Percentiles rank a stretch among this genome's conserved stretches.
Conservation (phyloP, 306 rosid genomes). For the Fragaria ananassa region DNA sequence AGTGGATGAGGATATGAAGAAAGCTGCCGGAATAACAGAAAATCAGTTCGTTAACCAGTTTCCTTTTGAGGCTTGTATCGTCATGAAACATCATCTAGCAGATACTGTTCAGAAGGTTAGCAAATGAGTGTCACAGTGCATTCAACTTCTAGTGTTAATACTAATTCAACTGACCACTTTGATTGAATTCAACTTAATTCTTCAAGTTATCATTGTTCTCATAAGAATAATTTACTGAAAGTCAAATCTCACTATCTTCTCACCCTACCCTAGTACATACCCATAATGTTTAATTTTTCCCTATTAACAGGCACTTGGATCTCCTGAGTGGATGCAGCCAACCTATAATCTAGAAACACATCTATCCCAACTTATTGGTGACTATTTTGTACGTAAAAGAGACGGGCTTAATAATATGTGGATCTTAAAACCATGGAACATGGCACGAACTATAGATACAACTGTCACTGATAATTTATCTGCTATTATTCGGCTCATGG, state of each 20-base stretch:
- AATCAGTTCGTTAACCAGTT: constrained; percentile 80
- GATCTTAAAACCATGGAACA: constrained; percentile 98
- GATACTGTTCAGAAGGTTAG: constrained; percentile 85
- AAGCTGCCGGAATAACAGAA: constrained; percentile 72
- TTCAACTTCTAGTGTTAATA: not conserved
- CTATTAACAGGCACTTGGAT: constrained; percentile 66
- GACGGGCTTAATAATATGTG: constrained; percentile 71
- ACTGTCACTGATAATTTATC: constrained; percentile 75
- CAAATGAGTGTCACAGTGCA: constrained; percentile 18
- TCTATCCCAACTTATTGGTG: constrained; percentile 82
- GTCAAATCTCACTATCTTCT: not conserved
- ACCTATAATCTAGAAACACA: constrained; percentile 89
- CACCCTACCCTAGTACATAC: not conserved
- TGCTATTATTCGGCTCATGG: constrained; percentile 84
- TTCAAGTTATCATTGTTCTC: not conserved
- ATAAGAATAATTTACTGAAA: not conserved
- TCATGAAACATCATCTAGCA: constrained; percentile 97
- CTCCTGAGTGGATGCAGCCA: constrained; percentile 89
- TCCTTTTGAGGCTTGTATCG: constrained; percentile 93
- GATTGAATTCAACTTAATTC: not conserved
- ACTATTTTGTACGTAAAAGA: constrained; percentile 61
- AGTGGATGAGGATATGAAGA: constrained; percentile 82
- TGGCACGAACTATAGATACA: constrained; percentile 97
- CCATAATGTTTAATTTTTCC: not conserved
- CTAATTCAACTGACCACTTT: not conserved